phyloP scores from a whole-genome alignment of 2,329 filamentous ascomycete genomes.

The Septoria petroselini region DNA sequence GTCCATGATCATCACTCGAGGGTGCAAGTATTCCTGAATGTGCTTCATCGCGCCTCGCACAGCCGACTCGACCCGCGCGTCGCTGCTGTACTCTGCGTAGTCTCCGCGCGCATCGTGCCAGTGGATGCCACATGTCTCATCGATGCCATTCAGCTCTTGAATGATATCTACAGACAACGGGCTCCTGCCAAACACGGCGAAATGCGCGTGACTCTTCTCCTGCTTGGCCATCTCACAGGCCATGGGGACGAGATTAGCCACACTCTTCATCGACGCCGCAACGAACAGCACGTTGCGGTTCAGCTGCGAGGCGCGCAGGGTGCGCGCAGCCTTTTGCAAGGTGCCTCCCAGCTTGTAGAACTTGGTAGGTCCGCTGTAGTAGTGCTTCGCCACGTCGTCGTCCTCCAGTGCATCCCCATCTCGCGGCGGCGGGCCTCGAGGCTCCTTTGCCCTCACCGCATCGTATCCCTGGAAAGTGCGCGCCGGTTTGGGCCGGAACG shows the following conservation, averaged over 20 bases:
- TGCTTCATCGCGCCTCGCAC: conserved; percentile 66
- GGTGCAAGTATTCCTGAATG: conserved; percentile 70
- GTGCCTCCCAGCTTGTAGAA: conserved; percentile 64
- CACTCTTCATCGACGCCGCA: conserved; percentile 69
- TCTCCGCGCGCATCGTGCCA: conserved; percentile 76
- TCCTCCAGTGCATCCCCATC: conserved; percentile 20
- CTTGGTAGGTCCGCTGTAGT: conserved; percentile 67
- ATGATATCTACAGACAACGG: conserved; percentile 67
- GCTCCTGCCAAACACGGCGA: conserved; percentile 72
- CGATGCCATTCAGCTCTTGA: conserved; percentile 74
- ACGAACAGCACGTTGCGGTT: conserved; percentile 78
- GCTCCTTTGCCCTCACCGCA: conserved; percentile 22
- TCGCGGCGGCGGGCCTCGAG: conserved; percentile 28
- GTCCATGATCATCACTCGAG: conserved; percentile 73
- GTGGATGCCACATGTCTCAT: conserved; percentile 60
- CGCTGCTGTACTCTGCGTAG: conserved; percentile 64
- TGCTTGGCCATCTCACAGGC: conserved; percentile 80
- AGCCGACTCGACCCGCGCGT: conserved; percentile 64
- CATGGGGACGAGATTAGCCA: conserved; percentile 69
- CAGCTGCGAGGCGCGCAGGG: conserved; percentile 49
- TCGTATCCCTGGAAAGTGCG: conserved; percentile 14
- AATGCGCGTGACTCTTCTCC: conserved; percentile 72
- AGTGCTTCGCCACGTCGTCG: conserved; percentile 37
- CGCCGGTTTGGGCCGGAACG: conserved; percentile 5
- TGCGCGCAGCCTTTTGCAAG: conserved; percentile 58